These are phyloP conservation scores for Blastobotrys illinoisensis DNA, from an alignment of 1,139 yeast species.

Conservation along the genomic window DNA sequence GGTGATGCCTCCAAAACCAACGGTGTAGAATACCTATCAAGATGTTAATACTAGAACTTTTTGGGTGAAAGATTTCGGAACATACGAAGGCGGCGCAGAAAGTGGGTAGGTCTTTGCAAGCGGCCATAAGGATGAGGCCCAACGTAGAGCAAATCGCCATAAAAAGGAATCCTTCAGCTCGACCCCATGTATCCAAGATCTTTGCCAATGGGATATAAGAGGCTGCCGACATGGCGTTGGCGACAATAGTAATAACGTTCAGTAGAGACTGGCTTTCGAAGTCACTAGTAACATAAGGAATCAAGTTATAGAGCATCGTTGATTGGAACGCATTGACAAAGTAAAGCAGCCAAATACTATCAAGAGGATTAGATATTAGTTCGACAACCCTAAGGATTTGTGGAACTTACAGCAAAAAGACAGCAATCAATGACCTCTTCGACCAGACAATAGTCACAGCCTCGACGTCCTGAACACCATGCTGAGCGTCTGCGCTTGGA, in stretches of 20 bases:
- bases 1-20: conserved; percentile 27
- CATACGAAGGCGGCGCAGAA: conserved; percentile 10
- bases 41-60: too few species aligned
- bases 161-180: conserved; percentile 31
- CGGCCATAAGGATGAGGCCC: conserved; percentile 30
- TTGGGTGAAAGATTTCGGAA: too few species aligned
- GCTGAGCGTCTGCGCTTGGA: conserved; percentile 4
- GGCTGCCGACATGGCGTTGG: conserved; percentile 34
- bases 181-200: conserved; percentile 30
- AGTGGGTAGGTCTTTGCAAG: conserved; percentile 24
- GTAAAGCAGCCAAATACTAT: conserved; percentile 10
- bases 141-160: conserved; percentile 20
- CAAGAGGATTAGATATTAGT: conserved; percentile 7
- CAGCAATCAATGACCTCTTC: conserved; percentile 8
- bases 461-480: conserved; percentile 12
- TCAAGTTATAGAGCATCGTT: conserved; percentile 2
- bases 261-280: conserved; percentile 17
- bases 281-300: conserved; percentile 9
- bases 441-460: conserved; percentile 14
- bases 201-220: conserved; percentile 36
- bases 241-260: conserved; percentile 21
- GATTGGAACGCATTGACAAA: conserved; percentile 10
- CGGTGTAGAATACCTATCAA: conserved; percentile 26
- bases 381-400: not conserved
- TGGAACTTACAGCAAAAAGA: conserved; percentile 16